A percentile compares a stretch with the other conserved stretches of the same genome.
Evolutionary conservation across 257 asterid species (phyloP).

Genomic region (Plectranthus barbatus): DNA sequence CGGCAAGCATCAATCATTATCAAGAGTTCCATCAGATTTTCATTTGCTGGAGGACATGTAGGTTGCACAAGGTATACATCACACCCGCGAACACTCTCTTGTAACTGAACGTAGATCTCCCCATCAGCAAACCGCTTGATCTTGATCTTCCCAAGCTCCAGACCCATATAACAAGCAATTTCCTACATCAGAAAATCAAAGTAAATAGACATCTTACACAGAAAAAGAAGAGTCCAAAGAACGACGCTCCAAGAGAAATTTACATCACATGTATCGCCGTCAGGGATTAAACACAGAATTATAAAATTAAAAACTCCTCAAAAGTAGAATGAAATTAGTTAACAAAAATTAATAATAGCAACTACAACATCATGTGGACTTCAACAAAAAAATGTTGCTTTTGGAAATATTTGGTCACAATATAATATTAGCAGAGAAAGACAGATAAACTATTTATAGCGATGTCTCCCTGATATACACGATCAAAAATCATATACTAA

Average conservation of each 20-base stretch:
- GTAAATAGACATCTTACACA: not conserved
- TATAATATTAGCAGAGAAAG: too few relatives aligned
- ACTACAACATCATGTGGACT: not conserved
- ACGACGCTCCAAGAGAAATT: not conserved
- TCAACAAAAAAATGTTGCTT: not conserved
- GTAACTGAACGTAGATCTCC: slow-evolving; percentile 69
- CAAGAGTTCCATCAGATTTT: slow-evolving; percentile 74
- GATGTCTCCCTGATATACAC: not conserved
- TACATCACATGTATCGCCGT: not conserved
- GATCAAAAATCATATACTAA: not conserved
- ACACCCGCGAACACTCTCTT: slow-evolving; percentile 82
- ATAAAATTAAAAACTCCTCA: not conserved
- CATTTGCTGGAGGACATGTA: slow-evolving; percentile 81
- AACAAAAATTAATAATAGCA: not conserved
- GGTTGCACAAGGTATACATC: slow-evolving; percentile 80
- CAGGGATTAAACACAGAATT: not conserved
- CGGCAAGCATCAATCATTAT: slow-evolving; percentile 88
- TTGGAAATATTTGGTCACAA: not conserved
- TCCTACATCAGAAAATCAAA: slow-evolving; percentile 35
- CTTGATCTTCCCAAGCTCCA: slow-evolving; percentile 60
- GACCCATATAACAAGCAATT: slow-evolving; percentile 71
- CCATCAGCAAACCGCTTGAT: slow-evolving; percentile 82
- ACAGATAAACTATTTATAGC: not conserved
- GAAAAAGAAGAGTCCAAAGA: not conserved
- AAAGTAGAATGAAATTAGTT: not conserved